Base-by-base conservation (phyloP, 768 basidiomycete species). In the Hirschioporus abietinus region DNA sequence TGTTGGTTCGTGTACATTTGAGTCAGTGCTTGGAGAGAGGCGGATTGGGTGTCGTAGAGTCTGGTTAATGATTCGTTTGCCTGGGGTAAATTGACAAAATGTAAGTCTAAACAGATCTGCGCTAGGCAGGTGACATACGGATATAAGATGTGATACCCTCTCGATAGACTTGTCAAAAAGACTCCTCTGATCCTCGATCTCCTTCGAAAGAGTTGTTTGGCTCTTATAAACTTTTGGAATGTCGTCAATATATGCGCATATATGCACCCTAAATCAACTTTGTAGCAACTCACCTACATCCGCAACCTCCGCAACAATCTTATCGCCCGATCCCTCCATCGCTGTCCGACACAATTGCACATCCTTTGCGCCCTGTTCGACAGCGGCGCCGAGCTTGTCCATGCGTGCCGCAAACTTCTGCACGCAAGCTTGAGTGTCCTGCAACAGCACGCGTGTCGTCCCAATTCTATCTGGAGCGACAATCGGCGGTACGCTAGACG, bases 341-440 rank as follows among this genome's bases (percentile, higher is more conserved):
- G 86, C 75, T 25, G 80, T 80, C 68, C 86, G 83, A 1, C 85
- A 81, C 7, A 79, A 76, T 25, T 79, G 76, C 34, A 91, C 80
- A 69, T 89, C 86, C 7, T 77, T 74, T 68, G 81, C 82, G 26
- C 86, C 79, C 35, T 84, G 79, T 17, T 86, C 83, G 15, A 89
- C 79, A 35, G 77, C 80, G 12, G 74, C 74, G 1, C 84, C 75
- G 25, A 91, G 78, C n/a, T 76, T 75, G 58, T 84, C 86, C 17
- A 88, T 83, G 34, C 82, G 81, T 7, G 77, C 77, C 0, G 87
- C 84, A 67, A 92, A 91, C 70, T 79, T 84, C 75, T 92, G 89
- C 36, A 92, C 80, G 68, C 87, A 85, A 24, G 83, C 84, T 66
- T 91, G 89, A 0, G 89, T 91, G 72, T 92, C 91, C 69, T 91